Evolutionary conservation across 2,329 filamentous ascomycete species (phyloP).

Genomic region (Cordyceps militaris): DNA sequence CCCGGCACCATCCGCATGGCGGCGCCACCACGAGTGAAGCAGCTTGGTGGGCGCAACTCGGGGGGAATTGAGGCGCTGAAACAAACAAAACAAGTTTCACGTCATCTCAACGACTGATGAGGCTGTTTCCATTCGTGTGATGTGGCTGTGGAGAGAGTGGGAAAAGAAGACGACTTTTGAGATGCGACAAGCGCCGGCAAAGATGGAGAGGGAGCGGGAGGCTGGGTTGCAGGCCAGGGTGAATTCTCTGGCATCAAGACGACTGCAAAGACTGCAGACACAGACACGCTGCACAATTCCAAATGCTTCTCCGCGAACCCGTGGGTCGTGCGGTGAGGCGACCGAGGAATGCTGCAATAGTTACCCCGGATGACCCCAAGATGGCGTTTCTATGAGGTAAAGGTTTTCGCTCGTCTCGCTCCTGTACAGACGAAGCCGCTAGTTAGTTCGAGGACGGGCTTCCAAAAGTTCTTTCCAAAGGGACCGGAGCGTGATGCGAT

Average conservation of each 20-base stretch:
- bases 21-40: slow-evolving; percentile 3
- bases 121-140: neutral
- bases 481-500: neutral
- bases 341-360: too few relatives aligned
- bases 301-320: slow-evolving; percentile 1
- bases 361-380: neutral
- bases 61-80: neutral
- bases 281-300: too few relatives aligned
- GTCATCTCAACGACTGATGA: too few relatives aligned
- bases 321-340: neutral
- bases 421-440: neutral
- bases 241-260: too few relatives aligned
- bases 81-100: neutral
- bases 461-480: slow-evolving; percentile 9
- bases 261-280: too few relatives aligned
- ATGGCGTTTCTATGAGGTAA: slow-evolving; percentile 8
- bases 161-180: slow-evolving; percentile 1
- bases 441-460: neutral
- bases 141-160: slow-evolving; percentile 1
- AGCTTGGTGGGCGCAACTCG: neutral
- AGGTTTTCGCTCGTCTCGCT: neutral
- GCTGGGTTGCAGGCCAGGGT: too few relatives aligned
- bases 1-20: slow-evolving; percentile 2
- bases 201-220: neutral
- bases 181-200: neutral